Evolutionary conservation across 2,329 filamentous ascomycete species (phyloP), one percentile per base, ranked within the genome.

Genomic region (Diaporthe vexans): DNA sequence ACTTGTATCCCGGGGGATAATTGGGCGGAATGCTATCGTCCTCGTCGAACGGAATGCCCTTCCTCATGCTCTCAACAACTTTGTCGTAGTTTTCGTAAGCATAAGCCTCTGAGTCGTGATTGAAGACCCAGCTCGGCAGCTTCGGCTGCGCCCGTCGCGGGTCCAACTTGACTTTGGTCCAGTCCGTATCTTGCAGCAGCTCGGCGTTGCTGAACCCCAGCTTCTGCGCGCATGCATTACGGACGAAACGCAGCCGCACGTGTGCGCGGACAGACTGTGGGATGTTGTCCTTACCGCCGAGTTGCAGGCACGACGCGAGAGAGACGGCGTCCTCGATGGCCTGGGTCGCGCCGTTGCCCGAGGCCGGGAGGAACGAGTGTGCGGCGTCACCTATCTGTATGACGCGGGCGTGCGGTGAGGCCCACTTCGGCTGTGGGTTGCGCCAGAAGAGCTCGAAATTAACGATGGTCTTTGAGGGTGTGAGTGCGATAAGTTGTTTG

Each of bases 261-360:
- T 65, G 59, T 2, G 43, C 59, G 15, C 59, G 59, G 59, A 65
- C 59, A 2, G 59, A 65, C 26, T 65, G 43, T 40, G 59, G 43
- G 19, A 65, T 46, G 9, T 24, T 65, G 1, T 10, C 26, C 15
- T 29, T 48, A 8, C 59, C 59, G 9, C 59, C 59, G 26, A 82
- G 65, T 75, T 82, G 80, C 17, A 83, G 79, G 57, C 81, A 80
- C 8, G 81, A 73, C 3, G 82, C 81, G 3, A 84, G 73, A 3
- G 81, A 82, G 19, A 81, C 77, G 8, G 81, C 82, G 70, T 85
- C 83, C 69, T 85, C 83, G 29, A 84, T 82, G 0, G 82, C 83
- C 76, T 83, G 82, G 3, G 81, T 84, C 19, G 82, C 83, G 7
- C 83, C 83, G 67, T 83, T 83, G 15, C 80, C 81, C 0, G 82